Conservation (phyloP, 148 eudicot genomes). For the Silene latifolia region DNA sequence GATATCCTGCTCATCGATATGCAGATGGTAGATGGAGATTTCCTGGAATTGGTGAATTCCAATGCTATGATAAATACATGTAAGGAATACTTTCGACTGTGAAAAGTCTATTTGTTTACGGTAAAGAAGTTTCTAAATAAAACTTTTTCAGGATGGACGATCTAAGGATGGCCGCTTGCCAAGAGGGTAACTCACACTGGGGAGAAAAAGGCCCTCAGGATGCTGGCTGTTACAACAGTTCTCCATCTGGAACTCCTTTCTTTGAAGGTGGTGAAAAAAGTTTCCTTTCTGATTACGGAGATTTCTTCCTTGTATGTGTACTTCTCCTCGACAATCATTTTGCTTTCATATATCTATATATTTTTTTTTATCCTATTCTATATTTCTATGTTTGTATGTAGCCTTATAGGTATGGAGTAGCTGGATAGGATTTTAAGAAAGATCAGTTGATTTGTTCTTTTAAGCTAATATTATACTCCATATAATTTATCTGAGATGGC, state of each 20-base stretch:
- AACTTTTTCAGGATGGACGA: constrained; percentile 46
- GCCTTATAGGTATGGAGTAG: background rate
- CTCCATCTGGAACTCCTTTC: constrained; percentile 49
- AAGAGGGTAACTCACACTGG: constrained; percentile 55
- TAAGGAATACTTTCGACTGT: constrained; percentile 22
- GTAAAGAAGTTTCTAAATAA: constrained; percentile 6
- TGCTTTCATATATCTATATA: background rate
- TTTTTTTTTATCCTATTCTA: background rate
- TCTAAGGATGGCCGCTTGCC: constrained; percentile 41
- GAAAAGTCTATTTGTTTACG: background rate
- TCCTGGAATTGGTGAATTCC: constrained; percentile 78
- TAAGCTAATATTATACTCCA: background rate
- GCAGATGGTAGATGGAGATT: constrained; percentile 61
- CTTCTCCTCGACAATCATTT: constrained; percentile 24
- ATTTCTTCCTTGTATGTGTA: constrained; percentile 58
- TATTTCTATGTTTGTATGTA: background rate
- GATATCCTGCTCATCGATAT: constrained; percentile 59
- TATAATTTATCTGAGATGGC: background rate
- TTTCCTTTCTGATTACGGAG: constrained; percentile 57
- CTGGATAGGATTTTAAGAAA: background rate
- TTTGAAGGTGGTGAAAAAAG: constrained; percentile 50
- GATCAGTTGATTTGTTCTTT: background rate
- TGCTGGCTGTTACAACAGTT: constrained; percentile 53
- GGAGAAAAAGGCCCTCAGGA: constrained; percentile 46
- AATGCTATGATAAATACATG: constrained; percentile 67